phyloP scores from a whole-genome alignment of 345 rosid genomes.

The Moringa oleifera region DNA sequence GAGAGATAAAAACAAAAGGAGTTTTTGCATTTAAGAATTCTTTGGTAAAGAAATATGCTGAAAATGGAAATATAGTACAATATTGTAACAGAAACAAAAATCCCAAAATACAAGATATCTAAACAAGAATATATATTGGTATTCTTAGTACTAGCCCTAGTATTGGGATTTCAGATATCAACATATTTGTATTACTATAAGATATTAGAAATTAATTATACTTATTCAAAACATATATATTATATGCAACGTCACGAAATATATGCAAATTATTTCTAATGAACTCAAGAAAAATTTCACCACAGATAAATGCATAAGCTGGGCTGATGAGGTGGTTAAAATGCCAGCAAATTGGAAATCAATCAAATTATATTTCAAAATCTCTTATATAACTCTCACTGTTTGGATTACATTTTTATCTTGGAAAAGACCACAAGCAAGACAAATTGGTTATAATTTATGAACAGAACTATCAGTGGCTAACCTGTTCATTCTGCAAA shows the following conservation, averaged over 20 bases:
- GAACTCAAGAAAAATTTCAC: too few relatives aligned
- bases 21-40: background rate
- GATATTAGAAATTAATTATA: too few relatives aligned
- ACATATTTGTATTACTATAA: background rate
- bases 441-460: too few relatives aligned
- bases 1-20: background rate
- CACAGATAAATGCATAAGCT: too few relatives aligned
- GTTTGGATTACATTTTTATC: too few relatives aligned
- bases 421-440: background rate
- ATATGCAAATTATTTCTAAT: too few relatives aligned
- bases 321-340: too few relatives aligned
- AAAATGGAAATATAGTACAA: background rate
- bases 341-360: background rate
- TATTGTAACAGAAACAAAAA: background rate
- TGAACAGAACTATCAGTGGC: background rate
- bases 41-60: background rate
- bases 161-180: background rate
- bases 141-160: background rate
- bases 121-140: background rate
- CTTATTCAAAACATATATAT: too few relatives aligned
- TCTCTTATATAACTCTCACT: too few relatives aligned
- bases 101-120: background rate
- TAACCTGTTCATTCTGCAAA: slow-evolving; percentile 81
- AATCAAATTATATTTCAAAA: too few relatives aligned
- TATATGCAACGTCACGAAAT: too few relatives aligned